Conservation (phyloP, 345 rosid genomes). For the Dipteronia sinensis region DNA sequence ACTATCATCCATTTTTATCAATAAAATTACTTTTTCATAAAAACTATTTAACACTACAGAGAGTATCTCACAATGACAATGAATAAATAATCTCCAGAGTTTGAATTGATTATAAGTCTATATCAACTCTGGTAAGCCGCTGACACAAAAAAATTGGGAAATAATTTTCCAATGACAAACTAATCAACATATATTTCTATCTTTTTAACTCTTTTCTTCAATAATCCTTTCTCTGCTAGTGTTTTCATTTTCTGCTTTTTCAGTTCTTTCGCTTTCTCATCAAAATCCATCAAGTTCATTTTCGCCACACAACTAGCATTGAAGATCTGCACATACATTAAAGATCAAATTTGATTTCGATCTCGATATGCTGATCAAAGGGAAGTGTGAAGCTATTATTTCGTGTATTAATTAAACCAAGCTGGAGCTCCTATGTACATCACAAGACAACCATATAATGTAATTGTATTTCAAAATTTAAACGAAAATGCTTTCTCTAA, state of each 20-base stretch:
- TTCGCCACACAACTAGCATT: conserved; percentile 85
- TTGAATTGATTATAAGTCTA: neutral
- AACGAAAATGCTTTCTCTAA: too few relatives aligned
- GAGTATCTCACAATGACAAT: too few relatives aligned
- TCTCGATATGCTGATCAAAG: neutral
- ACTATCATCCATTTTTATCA: too few relatives aligned
- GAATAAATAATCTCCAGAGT: neutral
- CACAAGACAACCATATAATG: too few relatives aligned
- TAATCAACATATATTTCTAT: conserved; percentile 29
- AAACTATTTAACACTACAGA: too few relatives aligned
- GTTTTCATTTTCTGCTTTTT: conserved; percentile 66
- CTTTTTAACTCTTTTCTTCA: conserved; percentile 42
- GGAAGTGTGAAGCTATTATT: neutral
- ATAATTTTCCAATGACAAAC: neutral
- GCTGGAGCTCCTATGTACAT: too few relatives aligned
- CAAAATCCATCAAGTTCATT: conserved; percentile 91
- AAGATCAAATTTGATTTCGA: neutral
- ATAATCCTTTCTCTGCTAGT: conserved; percentile 62
- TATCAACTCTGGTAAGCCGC: neutral
- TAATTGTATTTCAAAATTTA: too few relatives aligned
- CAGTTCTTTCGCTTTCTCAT: conserved; percentile 74
- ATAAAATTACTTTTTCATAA: too few relatives aligned
- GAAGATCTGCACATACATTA: conserved; percentile 67
- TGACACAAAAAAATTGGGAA: neutral
- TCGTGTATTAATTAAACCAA: too few relatives aligned